phyloP scores from a whole-genome alignment of 345 rosid genomes.

The Brassica napus region DNA sequence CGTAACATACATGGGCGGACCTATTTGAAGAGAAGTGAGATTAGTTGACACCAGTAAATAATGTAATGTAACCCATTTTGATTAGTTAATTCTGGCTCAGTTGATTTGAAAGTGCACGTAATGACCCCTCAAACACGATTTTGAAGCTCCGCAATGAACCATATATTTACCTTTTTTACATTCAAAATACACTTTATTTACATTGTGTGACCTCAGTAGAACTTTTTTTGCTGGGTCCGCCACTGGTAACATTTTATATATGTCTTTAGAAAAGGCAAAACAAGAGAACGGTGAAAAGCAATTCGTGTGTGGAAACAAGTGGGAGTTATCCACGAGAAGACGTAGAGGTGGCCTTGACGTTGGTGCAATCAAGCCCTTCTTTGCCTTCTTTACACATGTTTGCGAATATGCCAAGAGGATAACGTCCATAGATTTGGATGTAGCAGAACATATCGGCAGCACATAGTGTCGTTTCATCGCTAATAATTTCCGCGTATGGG shows the following conservation, averaged over 20 bases:
- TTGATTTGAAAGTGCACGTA: too few relatives aligned
- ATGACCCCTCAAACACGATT: too few relatives aligned
- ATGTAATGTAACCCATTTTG: too few relatives aligned
- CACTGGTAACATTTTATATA: neutral
- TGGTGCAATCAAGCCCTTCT: constrained; percentile 61
- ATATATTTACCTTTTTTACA: neutral
- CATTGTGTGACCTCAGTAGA: neutral
- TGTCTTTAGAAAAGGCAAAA: constrained; percentile 4
- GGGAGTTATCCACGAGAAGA: constrained; percentile 33
- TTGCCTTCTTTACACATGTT: constrained; percentile 58
- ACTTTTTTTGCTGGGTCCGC: neutral
- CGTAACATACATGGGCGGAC: neutral
- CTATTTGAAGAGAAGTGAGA: too few relatives aligned
- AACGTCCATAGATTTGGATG: constrained; percentile 72
- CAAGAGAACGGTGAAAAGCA: neutral
- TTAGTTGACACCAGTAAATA: too few relatives aligned
- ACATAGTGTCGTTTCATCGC: constrained; percentile 54
- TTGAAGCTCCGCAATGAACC: neutral
- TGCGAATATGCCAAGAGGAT: constrained; percentile 82
- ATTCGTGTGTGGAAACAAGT: neutral
- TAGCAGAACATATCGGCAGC: constrained; percentile 77
- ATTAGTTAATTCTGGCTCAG: too few relatives aligned
- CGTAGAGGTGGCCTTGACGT: neutral
- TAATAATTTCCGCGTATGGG: constrained; percentile 49
- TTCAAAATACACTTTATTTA: neutral